Percentiles rank a stretch among this genome's conserved stretches.
Evolutionary conservation across 2,329 filamentous ascomycete species (phyloP).

Genomic region (Cladophialophora chaetospira): DNA sequence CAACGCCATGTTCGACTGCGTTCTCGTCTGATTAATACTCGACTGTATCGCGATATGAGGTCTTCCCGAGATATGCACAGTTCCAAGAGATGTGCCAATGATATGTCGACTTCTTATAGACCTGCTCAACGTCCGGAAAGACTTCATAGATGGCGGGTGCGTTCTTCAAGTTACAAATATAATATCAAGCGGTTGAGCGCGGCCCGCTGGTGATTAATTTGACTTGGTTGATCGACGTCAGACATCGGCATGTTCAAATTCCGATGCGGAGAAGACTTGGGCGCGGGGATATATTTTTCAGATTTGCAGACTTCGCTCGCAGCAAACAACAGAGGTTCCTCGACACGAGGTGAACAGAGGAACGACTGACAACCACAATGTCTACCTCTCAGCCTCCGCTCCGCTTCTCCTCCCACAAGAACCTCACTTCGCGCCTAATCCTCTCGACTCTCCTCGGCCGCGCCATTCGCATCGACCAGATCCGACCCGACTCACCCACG

Average conservation of each 20-base stretch:
- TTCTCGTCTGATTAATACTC: background rate
- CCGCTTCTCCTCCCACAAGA: slow-evolving; percentile 80
- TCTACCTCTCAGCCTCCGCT: slow-evolving; percentile 55
- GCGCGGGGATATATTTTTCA: too few relatives aligned
- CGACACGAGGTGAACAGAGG: too few relatives aligned
- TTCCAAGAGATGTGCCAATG: background rate
- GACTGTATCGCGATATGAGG: background rate
- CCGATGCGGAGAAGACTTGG: too few relatives aligned
- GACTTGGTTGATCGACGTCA: background rate
- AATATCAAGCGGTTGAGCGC: too few relatives aligned
- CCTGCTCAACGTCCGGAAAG: background rate
- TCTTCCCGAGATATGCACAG: background rate
- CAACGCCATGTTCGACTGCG: slow-evolving; percentile 30
- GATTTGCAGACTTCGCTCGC: background rate
- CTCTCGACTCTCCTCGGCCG: slow-evolving; percentile 89
- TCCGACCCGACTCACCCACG: slow-evolving; percentile 81
- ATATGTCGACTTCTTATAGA: background rate
- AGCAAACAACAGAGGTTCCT: too few relatives aligned
- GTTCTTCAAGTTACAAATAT: slow-evolving; percentile 4
- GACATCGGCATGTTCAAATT: too few relatives aligned
- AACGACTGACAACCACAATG: slow-evolving; percentile 37
- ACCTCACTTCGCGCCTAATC: slow-evolving; percentile 79
- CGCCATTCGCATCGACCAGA: slow-evolving; percentile 88
- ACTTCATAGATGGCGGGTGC: slow-evolving; percentile 1
- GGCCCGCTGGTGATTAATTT: too few relatives aligned